phyloP scores from a whole-genome alignment of 169 alveolate species.

The Plasmodium malariae region DNA sequence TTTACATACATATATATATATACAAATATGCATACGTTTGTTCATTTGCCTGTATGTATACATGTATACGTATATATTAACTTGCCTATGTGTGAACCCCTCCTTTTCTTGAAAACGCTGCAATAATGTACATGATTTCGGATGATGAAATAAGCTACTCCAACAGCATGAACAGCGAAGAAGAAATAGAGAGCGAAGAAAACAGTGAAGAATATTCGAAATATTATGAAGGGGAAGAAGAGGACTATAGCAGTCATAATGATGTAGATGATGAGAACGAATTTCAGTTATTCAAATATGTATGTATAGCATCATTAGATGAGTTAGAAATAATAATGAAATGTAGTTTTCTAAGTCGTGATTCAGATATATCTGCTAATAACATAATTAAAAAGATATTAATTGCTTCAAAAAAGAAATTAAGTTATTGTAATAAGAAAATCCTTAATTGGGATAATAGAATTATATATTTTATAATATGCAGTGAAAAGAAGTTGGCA shows the following conservation, averaged over 20 bases:
- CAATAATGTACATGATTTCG: conserved; percentile 57
- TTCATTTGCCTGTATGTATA: neutral
- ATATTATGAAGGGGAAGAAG: conserved; percentile 11
- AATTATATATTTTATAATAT: conserved; percentile 63
- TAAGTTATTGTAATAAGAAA: conserved; percentile 58
- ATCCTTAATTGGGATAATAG: conserved; percentile 64
- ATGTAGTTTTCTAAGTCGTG: conserved; percentile 18
- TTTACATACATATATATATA: conserved; percentile 5
- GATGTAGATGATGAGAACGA: conserved; percentile 14
- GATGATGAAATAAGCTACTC: conserved; percentile 52
- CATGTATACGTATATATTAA: conserved; percentile 7
- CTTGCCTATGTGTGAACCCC: neutral
- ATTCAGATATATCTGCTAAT: conserved; percentile 48
- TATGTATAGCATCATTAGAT: conserved; percentile 70
- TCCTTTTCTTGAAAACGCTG: neutral
- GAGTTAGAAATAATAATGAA: conserved; percentile 50
- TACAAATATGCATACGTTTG: neutral
- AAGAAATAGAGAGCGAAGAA: conserved; percentile 38
- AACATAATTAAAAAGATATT: conserved; percentile 50
- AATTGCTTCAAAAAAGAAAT: conserved; percentile 52
- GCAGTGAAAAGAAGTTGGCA: conserved; percentile 64
- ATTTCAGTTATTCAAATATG: conserved; percentile 26
- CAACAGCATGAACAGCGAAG: conserved; percentile 52
- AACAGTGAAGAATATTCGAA: conserved; percentile 22
- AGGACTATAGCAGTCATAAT: neutral